Base-by-base conservation (phyloP, 2,329 filamentous ascomycete genomes). In the Ceratocystis colombiana region DNA sequence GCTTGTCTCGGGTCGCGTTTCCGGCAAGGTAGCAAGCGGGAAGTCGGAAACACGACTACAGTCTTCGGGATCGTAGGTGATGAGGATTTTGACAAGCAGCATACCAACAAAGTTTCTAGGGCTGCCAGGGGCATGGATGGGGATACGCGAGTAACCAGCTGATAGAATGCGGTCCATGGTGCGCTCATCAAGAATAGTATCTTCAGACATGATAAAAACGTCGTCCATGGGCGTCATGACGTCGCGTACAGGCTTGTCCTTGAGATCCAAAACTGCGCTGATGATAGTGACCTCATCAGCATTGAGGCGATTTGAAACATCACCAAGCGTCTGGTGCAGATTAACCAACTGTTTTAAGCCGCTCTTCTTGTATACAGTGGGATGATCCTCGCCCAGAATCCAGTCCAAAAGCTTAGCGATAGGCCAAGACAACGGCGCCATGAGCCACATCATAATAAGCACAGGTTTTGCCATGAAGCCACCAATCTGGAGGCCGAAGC, bases 181-280 rank as follows among this genome's bases (percentile, higher is more conserved):
- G 72, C 86, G 81, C 75, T 97, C 93, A 72, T 99, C 91, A 67
- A 99, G 78, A 1, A 97, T 81, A 3, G 93, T 94, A 72, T 99
- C 92, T 64, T 93, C 89, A n/a, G 91, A 91, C 84, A 99, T 90
- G 68, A 89, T 93, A 74, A 96, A 99, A 62, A 97, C 94, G 73
- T 99, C 92, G 59, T 90, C 86, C 89, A 99, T 97, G 0, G 94
- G 94, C 0, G 95, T 99, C 94, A 99, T 99, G 73, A 99, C 96
- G 73, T 85, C 88, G 57, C 90, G 90, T 5, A 99, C 92, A 0
- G 93, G 82, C 78, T 99, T 99, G 71, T 94, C 92, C 78, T 97
- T 99, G 70, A 99, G 80, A 73, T 99, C 94, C 67, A 99, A 79
- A 15, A 97, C 94, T 46, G 94, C 93, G 70, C 90, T 96, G 76